These are phyloP conservation scores for Ilyonectria robusta DNA, from an alignment of 2,329 filamentous ascomycete genomes.

Conservation along the genomic window DNA sequence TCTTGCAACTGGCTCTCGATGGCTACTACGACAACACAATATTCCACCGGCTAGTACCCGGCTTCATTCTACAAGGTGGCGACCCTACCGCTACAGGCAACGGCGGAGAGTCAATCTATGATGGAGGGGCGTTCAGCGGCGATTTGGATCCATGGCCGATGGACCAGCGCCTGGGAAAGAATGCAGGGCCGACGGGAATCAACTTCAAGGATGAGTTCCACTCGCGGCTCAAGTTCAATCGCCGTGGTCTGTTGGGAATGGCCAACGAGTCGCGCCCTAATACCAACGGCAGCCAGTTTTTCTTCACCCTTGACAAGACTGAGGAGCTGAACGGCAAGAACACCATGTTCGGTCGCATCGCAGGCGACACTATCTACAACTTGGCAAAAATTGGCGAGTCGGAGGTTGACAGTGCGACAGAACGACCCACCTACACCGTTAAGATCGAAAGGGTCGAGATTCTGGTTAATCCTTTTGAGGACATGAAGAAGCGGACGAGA, in stretches of 20 bases:
- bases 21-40: conserved; percentile 95
- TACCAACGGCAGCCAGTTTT: conserved; percentile 96
- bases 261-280: conserved; percentile 85
- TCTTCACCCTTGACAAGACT: conserved; percentile 89
- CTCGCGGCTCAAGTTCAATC: conserved; percentile 91
- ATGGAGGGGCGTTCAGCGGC: conserved; percentile 82
- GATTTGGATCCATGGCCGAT: conserved; percentile 81
- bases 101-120: conserved; percentile 93
- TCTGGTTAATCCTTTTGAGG: conserved; percentile 84
- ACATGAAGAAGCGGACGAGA: conserved; percentile 80
- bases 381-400: conserved; percentile 92
- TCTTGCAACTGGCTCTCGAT: conserved; percentile 93
- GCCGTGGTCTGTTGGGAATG: conserved; percentile 94
- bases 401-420: conserved; percentile 83
- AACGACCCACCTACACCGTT: conserved; percentile 88
- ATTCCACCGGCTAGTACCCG: conserved; percentile 93
- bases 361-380: conserved; percentile 96
- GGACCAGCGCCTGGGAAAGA: conserved; percentile 74
- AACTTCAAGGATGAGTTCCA: conserved; percentile 90
- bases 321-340: conserved; percentile 91
- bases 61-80: conserved; percentile 94
- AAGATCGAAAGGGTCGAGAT: conserved; percentile 83
- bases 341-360: conserved; percentile 92
- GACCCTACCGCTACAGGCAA: conserved; percentile 94
- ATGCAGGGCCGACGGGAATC: conserved; percentile 71